phyloP scores from a whole-genome alignment of 106 monocot species.

The Allium cepa region DNA sequence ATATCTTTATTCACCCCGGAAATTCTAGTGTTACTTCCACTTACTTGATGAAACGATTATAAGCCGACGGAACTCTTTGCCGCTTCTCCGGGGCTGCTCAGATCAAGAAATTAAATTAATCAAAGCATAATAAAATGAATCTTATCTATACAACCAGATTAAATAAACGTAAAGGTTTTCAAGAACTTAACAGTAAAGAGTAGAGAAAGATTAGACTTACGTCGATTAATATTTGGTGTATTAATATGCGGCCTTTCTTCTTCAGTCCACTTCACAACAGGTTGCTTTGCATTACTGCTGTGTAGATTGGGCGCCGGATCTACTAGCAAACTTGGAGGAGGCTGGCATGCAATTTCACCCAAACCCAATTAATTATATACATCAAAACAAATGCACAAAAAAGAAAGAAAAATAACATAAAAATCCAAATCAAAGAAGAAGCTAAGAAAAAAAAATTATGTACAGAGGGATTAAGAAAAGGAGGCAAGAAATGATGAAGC shows the following conservation, averaged over 20 bases:
- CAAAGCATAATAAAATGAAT: neutral
- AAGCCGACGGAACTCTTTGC: slow-evolving; percentile 98
- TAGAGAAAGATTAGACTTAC: slow-evolving; percentile 25
- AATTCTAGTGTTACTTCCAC: neutral
- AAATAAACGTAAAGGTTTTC: slow-evolving; percentile 1
- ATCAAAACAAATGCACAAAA: neutral
- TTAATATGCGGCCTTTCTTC: slow-evolving; percentile 34
- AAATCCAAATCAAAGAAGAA: neutral
- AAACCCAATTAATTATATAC: too few relatives aligned
- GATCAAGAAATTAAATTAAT: neutral
- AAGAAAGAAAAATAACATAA: neutral
- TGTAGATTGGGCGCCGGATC: slow-evolving; percentile 25
- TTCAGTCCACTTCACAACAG: slow-evolving; percentile 27
- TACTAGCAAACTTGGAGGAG: slow-evolving; percentile 44
- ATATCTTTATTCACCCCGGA: too few relatives aligned
- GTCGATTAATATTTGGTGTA: slow-evolving; percentile 64
- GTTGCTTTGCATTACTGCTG: slow-evolving; percentile 12
- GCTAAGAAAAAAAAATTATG: neutral
- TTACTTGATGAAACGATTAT: slow-evolving; percentile 99
- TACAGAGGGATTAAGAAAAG: slow-evolving; percentile 63
- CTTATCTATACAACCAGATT: neutral
- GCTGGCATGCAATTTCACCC: slow-evolving; percentile 27
- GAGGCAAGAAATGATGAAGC: slow-evolving; percentile 47
- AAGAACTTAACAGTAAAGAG: neutral
- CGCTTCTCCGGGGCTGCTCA: slow-evolving; percentile 98